Percentiles rank a stretch among this genome's conserved stretches.
phyloP scores from a whole-genome alignment of 257 asterid species.

The Solanum tarijense region DNA sequence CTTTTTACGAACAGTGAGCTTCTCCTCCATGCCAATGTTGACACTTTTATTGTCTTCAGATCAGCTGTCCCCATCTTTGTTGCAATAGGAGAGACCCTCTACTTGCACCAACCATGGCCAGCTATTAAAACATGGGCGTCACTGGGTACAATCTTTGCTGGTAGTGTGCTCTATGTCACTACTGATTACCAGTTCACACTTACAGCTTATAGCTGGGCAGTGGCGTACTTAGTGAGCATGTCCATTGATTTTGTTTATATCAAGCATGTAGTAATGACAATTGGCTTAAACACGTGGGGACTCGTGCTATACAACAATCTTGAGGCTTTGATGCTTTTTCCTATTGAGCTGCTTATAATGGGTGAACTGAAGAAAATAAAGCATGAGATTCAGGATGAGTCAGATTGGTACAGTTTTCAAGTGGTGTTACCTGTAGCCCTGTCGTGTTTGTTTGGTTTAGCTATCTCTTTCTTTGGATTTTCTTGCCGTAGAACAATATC shows the following conservation, averaged over 20 bases:
- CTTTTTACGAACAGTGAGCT: conserved; percentile 90
- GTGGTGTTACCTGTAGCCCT: conserved; percentile 79
- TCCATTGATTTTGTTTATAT: conserved; percentile 90
- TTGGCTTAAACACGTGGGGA: conserved; percentile 92
- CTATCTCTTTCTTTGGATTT: conserved; percentile 89
- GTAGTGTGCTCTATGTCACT: conserved; percentile 71
- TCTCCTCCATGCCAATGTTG: conserved; percentile 92
- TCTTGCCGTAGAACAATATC: conserved; percentile 90
- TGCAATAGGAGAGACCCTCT: conserved; percentile 84
- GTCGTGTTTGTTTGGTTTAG: conserved; percentile 83
- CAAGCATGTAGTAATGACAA: conserved; percentile 93
- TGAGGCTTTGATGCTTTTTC: conserved; percentile 85
- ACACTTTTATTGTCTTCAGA: conserved; percentile 84
- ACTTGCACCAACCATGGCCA: conserved; percentile 94
- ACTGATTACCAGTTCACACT: conserved; percentile 87
- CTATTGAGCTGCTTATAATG: conserved; percentile 83
- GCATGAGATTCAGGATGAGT: conserved; percentile 60
- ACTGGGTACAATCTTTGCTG: conserved; percentile 72
- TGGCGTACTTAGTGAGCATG: conserved; percentile 87
- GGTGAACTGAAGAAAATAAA: conserved; percentile 85
- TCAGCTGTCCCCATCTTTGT: conserved; percentile 92
- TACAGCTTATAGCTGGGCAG: conserved; percentile 84
- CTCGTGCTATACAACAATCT: conserved; percentile 90
- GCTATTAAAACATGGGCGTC: conserved; percentile 67
- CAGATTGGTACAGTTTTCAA: conserved; percentile 62